Base-by-base conservation (phyloP, 1,139 yeast species). In the Pichia terricola region DNA sequence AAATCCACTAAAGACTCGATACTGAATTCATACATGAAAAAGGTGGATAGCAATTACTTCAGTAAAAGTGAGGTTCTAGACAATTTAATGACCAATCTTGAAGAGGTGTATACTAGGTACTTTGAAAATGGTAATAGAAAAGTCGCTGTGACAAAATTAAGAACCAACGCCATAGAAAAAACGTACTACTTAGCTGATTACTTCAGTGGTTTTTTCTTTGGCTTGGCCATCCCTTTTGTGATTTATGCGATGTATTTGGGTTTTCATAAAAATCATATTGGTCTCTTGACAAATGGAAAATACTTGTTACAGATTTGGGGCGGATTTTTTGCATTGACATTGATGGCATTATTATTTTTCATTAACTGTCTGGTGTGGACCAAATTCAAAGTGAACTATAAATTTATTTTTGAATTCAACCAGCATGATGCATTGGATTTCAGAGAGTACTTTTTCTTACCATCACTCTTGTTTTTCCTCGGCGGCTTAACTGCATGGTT, bases 321-420 rank as follows among this genome's bases (percentile, higher is more conserved):
- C 5, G 97, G 97, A 1, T 87, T 87, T 60, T 76, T 88, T 52
- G 58, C 88, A 45, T 62, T 82, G 5, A 68, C 74, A 38, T 54
- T 88, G 22, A 72, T 82, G 56, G 64, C 79, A 11, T 55, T 81
- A 25, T 63, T 87, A 10, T 81, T 89, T 59, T 80, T 81, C 8
- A 48, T 84, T 35, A 80, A 85, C 59, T 77, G 94, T 59, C 65
- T 70, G 46, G 77, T 83, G 4, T 91, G 95, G 88, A 74, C 79
- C 30, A 60, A 64, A 41, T 81, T 67, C 63, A 84, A 84, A 56
- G 82, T 91, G 57, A 91, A 89, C 61, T 91, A 91, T 61, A 83
- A 83, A 55, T 89, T 91, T 57, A 88, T 91, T 50, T 89, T 91
- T 67, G 98, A 91, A 64, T 82, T 88, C 53, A 79, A 86, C 56